Evolutionary conservation across 1,139 yeast genomes (phyloP).

Genomic region (Kurtzmaniella natalensis): DNA sequence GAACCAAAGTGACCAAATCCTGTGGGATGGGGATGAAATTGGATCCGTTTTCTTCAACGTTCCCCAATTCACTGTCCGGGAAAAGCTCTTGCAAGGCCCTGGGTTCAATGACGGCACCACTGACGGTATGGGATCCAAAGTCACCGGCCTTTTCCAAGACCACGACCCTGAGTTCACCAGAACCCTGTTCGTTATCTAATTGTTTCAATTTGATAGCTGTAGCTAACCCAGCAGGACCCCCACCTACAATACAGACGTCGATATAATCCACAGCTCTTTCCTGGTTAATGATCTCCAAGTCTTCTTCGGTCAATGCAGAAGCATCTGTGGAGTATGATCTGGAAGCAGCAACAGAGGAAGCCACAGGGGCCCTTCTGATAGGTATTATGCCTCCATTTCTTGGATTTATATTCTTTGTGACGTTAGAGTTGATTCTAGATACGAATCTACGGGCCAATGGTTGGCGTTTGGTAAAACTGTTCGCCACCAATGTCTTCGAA

Average conservation of each 20-base stretch:
- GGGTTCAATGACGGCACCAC: constrained; percentile 95
- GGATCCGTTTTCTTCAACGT: constrained; percentile 47
- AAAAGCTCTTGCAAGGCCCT: constrained; percentile 78
- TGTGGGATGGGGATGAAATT: constrained; percentile 70
- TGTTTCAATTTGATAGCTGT: constrained; percentile 89
- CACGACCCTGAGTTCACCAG: constrained; percentile 72
- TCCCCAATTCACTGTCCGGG: constrained; percentile 65
- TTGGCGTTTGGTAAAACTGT: no score
- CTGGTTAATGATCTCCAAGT: constrained; percentile 41
- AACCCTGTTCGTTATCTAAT: constrained; percentile 64
- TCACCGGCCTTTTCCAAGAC: constrained; percentile 91
- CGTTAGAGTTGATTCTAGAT: no score
- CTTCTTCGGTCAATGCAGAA: constrained; percentile 28
- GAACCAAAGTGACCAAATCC: constrained; percentile 71
- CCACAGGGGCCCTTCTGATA: no score
- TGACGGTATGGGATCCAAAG: constrained; percentile 84
- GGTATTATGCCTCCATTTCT: no score
- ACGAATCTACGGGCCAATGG: no score
- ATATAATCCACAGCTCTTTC: constrained; percentile 81
- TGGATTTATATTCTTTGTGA: no score
- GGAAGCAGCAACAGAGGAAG: no score
- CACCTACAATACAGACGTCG: constrained; percentile 95
- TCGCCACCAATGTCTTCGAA: no score
- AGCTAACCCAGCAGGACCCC: constrained; percentile 96
- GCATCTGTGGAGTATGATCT: no score